A percentile compares a stretch with the other conserved stretches of the same genome.
phyloP scores from a whole-genome alignment of 257 asterid genomes.

The Lantana camara region DNA sequence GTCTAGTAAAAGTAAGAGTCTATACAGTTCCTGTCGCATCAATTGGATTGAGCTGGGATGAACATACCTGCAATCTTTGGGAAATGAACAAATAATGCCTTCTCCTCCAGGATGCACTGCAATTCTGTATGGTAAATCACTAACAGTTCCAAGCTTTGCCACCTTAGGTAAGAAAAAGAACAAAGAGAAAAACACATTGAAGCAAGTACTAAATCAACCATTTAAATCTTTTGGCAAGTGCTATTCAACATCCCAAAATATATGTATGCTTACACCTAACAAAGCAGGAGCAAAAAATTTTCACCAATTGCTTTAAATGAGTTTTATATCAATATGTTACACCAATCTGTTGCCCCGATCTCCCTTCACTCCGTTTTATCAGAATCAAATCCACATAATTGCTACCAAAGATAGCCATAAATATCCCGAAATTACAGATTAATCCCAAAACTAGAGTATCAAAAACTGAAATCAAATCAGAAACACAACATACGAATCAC shows the following conservation, averaged over 20 bases:
- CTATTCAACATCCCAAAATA: constrained; percentile 2
- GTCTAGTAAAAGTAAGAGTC: not conserved
- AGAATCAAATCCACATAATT: constrained; percentile 4
- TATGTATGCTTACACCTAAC: not conserved
- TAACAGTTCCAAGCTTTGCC: constrained; percentile 67
- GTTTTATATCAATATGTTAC: constrained; percentile 1
- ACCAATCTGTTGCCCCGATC: constrained; percentile 1
- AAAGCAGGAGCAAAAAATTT: not conserved
- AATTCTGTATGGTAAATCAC: constrained; percentile 87
- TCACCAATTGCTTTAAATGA: not conserved
- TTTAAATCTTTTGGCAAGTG: constrained; percentile 11
- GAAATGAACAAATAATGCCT: constrained; percentile 81
- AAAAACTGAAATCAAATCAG: not conserved
- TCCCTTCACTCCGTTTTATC: constrained; percentile 7
- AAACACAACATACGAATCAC: constrained; percentile 4
- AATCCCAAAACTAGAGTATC: not conserved
- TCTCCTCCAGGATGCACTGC: constrained; percentile 92
- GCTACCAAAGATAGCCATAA: not conserved
- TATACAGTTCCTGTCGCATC: constrained; percentile 1
- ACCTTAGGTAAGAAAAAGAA: constrained; percentile 44
- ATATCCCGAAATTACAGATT: constrained; percentile 11
- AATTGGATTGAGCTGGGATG: constrained; percentile 15
- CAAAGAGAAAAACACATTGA: not conserved
- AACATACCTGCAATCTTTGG: constrained; percentile 75
- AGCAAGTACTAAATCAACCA: constrained; percentile 6